Conservation (phyloP, 108 stramenopile genomes). For the Conticribra weissflogii region DNA sequence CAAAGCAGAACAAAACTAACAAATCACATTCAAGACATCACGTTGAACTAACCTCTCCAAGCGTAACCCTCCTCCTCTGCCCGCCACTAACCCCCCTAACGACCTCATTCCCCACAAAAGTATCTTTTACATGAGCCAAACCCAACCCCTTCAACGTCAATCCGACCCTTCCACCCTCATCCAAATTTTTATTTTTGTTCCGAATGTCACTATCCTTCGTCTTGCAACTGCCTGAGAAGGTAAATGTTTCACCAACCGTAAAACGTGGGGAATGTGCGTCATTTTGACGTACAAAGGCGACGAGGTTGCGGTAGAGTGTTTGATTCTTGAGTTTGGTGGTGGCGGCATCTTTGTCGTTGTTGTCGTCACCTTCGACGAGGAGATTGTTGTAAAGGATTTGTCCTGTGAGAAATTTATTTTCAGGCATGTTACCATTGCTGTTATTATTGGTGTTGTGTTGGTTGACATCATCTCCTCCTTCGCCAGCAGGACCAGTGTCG, state of each 20-base stretch:
- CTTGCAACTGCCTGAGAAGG: slow-evolving; percentile 33
- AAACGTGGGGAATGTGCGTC: slow-evolving; percentile 45
- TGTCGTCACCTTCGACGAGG: slow-evolving; percentile 19
- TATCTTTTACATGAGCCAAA: slow-evolving; percentile 65
- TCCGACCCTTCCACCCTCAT: slow-evolving; percentile 23
- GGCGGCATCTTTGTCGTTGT: not conserved
- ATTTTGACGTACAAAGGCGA: slow-evolving; percentile 40
- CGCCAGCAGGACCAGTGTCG: no score
- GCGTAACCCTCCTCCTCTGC: slow-evolving; percentile 53
- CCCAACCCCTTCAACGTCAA: slow-evolving; percentile 56
- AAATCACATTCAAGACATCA: slow-evolving; percentile 44
- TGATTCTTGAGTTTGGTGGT: no score
- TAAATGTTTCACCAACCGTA: slow-evolving; percentile 45
- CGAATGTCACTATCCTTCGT: slow-evolving; percentile 7
- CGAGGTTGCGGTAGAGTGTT: slow-evolving; percentile 39
- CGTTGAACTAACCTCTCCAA: slow-evolving; percentile 38
- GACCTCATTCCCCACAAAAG: slow-evolving; percentile 68
- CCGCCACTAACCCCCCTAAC: slow-evolving; percentile 60
- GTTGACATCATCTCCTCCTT: no score
- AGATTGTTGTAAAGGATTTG: slow-evolving; percentile 35
- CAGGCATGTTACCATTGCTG: not conserved
- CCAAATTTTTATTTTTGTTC: no score
- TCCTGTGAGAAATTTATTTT: slow-evolving; percentile 25
- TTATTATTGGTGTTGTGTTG: not conserved
- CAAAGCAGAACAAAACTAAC: slow-evolving; percentile 14